Base-by-base conservation (phyloP, 2,329 filamentous ascomycete genomes). In the Bipolaris bicolor region DNA sequence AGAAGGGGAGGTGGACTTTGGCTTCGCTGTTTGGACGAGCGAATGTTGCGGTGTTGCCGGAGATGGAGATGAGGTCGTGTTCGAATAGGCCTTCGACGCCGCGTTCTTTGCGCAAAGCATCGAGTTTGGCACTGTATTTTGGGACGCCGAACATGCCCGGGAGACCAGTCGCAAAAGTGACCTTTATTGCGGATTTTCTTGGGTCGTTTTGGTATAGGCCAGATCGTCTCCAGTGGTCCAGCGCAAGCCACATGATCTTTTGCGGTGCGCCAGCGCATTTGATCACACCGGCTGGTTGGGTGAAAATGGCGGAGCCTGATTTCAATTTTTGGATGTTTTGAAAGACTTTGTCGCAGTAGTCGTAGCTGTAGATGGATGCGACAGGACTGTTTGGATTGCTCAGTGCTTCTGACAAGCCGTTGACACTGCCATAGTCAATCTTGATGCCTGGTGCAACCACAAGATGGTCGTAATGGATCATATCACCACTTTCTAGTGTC, bases 391-490 rank as follows among this genome's bases (percentile, higher is more conserved):
- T 60, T 3, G 68, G 63, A 41, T 78, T 63, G 16, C 67, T 69
- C 1, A 78, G 61, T 24, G 76, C 76, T 52, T 78, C 71, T 3
- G 71, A 59, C 15, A 76, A 52, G n/a, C 74, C 74, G 24, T 69
- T 66, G 37, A 76, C 66, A 36, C 65, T 73, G 9, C 49, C 58
- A 7, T 61, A 62, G 36, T 76, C 69, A n/a, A 75, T 60, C 6
- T 63, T 65, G 55, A 76, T 70, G 15, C 74, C 74, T 0, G 87
- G 86, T 0, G 76, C 86, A 0, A 90, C 86, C 31, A 90, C 80
- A 1, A 90, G 80, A 5, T 89, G 86, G 57, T 89, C 85, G 64
- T 90, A 90, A 68, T 70, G 78, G 44, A 90, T 63, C 66, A 77
- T 81, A 64, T 84, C 80, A 54, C 86, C 86, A 59, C 83, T 83